Evolutionary conservation across 306 rosid genomes (phyloP).

Genomic region (Medicago ruthenica): DNA sequence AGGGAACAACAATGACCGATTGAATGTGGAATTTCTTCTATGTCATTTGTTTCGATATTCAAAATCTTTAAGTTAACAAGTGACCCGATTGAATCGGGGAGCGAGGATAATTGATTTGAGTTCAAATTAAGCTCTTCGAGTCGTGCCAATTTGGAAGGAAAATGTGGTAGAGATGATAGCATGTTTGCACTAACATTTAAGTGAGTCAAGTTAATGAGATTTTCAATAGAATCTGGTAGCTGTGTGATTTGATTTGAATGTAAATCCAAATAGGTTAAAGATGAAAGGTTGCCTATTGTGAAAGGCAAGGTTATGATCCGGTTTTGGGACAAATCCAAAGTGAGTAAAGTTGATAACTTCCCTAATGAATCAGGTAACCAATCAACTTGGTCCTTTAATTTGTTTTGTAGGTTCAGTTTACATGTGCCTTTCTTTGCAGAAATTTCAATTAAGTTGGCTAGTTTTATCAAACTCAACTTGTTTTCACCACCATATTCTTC

Average conservation of each 20-base stretch:
- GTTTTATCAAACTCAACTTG: conserved; percentile 75
- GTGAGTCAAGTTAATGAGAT: conserved; percentile 60
- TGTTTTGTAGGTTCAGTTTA: conserved; percentile 65
- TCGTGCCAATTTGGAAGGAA: conserved; percentile 62
- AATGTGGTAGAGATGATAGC: conserved; percentile 49
- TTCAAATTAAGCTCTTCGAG: conserved; percentile 80
- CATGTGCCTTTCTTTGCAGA: conserved; percentile 72
- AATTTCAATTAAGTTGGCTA: conserved; percentile 77
- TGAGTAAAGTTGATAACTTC: conserved; percentile 67
- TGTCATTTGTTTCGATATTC: conserved; percentile 79
- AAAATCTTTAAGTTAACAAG: conserved; percentile 62
- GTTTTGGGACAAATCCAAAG: conserved; percentile 79
- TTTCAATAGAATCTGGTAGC: conserved; percentile 68
- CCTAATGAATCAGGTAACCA: conserved; percentile 88
- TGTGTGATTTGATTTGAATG: conserved; percentile 66
- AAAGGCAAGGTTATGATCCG: conserved; percentile 66
- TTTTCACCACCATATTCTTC: conserved; percentile 56
- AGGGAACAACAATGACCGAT: conserved; percentile 73
- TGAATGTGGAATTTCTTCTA: conserved; percentile 83
- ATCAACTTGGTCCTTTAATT: conserved; percentile 75
- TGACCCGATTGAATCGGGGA: conserved; percentile 73
- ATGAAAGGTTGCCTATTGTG: conserved; percentile 69
- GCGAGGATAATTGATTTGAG: conserved; percentile 63
- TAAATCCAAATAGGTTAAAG: conserved; percentile 69
- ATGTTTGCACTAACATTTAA: conserved; percentile 75